These are phyloP conservation scores for Ceratobasidium sp. DNA, from an alignment of 1,284 basidiomycete species.

Conservation along the genomic window DNA sequence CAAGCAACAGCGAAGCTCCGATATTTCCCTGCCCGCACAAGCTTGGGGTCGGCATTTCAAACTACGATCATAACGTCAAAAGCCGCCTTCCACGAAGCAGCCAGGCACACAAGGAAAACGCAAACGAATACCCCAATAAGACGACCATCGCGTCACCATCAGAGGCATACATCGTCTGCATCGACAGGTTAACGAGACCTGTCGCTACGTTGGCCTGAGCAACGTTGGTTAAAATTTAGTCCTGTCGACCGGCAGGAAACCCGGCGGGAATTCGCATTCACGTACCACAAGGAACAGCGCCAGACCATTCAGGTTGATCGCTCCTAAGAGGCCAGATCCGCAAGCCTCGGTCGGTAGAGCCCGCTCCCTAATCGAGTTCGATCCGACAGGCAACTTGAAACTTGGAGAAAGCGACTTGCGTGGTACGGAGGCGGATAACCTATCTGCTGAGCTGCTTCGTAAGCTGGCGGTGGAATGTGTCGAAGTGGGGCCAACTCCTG, in stretches of 20 bases:
- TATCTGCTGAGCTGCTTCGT: slow-evolving; percentile 30
- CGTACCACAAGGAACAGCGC: slow-evolving; percentile 83
- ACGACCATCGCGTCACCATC: slow-evolving; percentile 70
- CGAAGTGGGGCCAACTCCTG: slow-evolving; percentile 54
- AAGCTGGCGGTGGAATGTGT: slow-evolving; percentile 46
- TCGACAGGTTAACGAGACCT: slow-evolving; percentile 82
- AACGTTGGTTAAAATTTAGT: not conserved
- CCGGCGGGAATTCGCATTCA: slow-evolving; percentile 43
- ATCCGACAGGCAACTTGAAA: slow-evolving; percentile 50
- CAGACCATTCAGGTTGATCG: slow-evolving; percentile 85
- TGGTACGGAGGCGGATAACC: slow-evolving; percentile 56
- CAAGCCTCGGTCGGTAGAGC: not conserved
- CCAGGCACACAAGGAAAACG: slow-evolving; percentile 72
- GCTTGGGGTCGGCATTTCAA: too few relatives aligned
- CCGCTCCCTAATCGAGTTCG: slow-evolving; percentile 20
- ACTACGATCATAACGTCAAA: slow-evolving; percentile 2
- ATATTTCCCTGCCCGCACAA: too few relatives aligned
- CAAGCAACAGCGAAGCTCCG: too few relatives aligned
- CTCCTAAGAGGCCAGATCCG: slow-evolving; percentile 72
- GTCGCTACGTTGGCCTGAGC: slow-evolving; percentile 86
- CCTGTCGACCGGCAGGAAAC: not conserved
- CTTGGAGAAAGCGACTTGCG: slow-evolving; percentile 50
- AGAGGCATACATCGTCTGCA: slow-evolving; percentile 84
- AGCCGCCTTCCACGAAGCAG: slow-evolving; percentile 54
- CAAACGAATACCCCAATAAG: slow-evolving; percentile 70